Conservation (phyloP, 2,329 filamentous ascomycete genomes). For the Calonectria crousiana region DNA sequence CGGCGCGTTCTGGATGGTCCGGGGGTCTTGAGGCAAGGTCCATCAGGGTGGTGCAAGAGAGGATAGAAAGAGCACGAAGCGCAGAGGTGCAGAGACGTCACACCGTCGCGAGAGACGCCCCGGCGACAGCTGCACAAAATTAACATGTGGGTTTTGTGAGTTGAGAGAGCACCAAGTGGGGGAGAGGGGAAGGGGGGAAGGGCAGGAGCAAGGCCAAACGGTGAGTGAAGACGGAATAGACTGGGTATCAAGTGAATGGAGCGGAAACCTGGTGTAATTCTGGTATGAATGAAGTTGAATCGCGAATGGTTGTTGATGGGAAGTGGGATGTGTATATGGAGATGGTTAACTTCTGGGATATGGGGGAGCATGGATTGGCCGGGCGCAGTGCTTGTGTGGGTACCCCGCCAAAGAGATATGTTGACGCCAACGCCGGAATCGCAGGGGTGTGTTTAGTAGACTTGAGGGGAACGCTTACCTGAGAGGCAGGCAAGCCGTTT, state of each 20-base stretch:
- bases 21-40: conserved; percentile 63
- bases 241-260: conserved; percentile 26
- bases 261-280: conserved; percentile 17
- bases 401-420: conserved; percentile 44
- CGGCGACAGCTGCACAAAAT: conserved; percentile 64
- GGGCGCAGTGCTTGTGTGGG: conserved; percentile 52
- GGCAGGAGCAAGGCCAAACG: conserved; percentile 28
- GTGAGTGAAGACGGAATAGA: conserved; percentile 9
- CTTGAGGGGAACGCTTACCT: conserved; percentile 15
- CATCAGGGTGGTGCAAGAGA: conserved; percentile 62
- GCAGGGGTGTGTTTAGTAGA: conserved; percentile 37
- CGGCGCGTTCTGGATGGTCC: conserved; percentile 68
- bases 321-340: conserved; percentile 40
- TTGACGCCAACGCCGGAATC: conserved; percentile 19
- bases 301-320: conserved; percentile 34
- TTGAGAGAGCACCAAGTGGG: conserved; percentile 36
- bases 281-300: conserved; percentile 25
- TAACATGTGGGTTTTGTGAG: conserved; percentile 66
- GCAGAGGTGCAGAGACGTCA: conserved; percentile 61
- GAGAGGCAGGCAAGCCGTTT: conserved; percentile 12
- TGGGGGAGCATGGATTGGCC: conserved; percentile 49
- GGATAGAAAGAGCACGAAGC: conserved; percentile 52
- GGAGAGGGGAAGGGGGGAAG: conserved; percentile 34
- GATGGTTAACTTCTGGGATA: conserved; percentile 39
- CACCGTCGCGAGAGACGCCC: conserved; percentile 67